A percentile compares a stretch with the other conserved stretches of the same genome.
Evolutionary conservation across 371 early-diverging fungal genomes (phyloP).

Genomic region (Apophysomyces sp.): DNA sequence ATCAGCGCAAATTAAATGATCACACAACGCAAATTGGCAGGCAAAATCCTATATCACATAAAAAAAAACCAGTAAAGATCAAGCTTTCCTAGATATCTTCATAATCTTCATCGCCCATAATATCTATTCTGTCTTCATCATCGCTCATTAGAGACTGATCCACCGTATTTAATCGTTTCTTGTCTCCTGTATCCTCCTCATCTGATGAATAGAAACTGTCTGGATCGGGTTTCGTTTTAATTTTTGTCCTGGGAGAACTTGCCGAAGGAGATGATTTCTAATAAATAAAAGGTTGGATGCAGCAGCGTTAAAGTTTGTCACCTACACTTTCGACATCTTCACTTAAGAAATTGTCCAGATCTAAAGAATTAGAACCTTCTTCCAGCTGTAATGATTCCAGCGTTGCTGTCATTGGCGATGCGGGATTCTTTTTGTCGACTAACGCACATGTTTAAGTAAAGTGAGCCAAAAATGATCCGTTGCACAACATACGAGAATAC

Average conservation of each 20-base stretch:
- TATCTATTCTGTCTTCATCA: slow-evolving; percentile 24
- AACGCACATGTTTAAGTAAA: neutral
- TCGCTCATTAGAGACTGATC: slow-evolving; percentile 11
- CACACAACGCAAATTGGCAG: too few species aligned
- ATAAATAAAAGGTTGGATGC: neutral
- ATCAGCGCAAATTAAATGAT: too few species aligned
- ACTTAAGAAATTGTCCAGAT: neutral
- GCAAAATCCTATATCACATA: too few species aligned
- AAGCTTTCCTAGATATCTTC: slow-evolving; percentile 18
- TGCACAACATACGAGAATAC: slow-evolving; percentile 25
- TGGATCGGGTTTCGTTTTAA: neutral
- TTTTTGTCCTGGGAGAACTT: too few species aligned
- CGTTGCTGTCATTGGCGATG: neutral
- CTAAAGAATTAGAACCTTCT: neutral
- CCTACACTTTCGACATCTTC: neutral
- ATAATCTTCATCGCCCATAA: slow-evolving; percentile 43
- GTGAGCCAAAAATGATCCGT: neutral
- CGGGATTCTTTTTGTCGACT: neutral
- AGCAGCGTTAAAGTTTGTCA: neutral
- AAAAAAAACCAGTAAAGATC: too few species aligned
- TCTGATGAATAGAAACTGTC: neutral
- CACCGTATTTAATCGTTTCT: neutral
- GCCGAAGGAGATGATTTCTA: neutral
- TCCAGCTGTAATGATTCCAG: neutral
- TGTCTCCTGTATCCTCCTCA: slow-evolving; percentile 4